Conservation (phyloP, 257 asterid genomes). For the Gynochthodes officinalis region DNA sequence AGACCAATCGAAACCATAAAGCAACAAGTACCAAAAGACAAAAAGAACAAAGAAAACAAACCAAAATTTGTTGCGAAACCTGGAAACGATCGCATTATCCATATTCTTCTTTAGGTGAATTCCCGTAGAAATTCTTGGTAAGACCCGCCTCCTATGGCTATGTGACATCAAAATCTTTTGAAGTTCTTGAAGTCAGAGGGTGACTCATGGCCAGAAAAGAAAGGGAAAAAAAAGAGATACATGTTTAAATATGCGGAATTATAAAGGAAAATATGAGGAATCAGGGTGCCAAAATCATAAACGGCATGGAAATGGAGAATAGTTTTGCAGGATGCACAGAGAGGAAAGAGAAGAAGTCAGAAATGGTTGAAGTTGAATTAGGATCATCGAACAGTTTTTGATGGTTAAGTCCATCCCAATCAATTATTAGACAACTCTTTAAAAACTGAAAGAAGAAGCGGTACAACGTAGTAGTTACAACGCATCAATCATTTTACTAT, state of each 20-base stretch:
- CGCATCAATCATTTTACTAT: neutral
- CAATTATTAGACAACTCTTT: neutral
- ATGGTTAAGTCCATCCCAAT: neutral
- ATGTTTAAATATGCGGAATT: neutral
- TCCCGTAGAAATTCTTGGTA: slow-evolving; percentile 10
- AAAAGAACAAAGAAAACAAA: slow-evolving; percentile 42
- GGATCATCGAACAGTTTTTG: neutral
- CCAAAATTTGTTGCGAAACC: slow-evolving; percentile 55
- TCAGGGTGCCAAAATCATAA: neutral
- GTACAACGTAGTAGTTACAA: too few relatives aligned
- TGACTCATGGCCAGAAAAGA: neutral
- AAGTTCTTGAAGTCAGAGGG: neutral
- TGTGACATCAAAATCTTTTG: slow-evolving; percentile 28
- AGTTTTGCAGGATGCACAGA: neutral
- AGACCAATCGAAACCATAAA: slow-evolving; percentile 61
- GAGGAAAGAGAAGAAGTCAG: neutral
- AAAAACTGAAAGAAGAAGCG: too few relatives aligned
- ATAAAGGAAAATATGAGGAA: neutral
- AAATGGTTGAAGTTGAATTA: neutral
- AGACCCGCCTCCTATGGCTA: slow-evolving; percentile 14
- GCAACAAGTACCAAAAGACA: slow-evolving; percentile 61
- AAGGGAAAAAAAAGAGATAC: neutral
- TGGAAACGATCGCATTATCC: slow-evolving; percentile 34
- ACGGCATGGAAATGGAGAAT: neutral
- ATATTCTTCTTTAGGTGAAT: slow-evolving; percentile 20